Conservation (phyloP, 805 yeast species). For the Barnettozyma pratensis region DNA sequence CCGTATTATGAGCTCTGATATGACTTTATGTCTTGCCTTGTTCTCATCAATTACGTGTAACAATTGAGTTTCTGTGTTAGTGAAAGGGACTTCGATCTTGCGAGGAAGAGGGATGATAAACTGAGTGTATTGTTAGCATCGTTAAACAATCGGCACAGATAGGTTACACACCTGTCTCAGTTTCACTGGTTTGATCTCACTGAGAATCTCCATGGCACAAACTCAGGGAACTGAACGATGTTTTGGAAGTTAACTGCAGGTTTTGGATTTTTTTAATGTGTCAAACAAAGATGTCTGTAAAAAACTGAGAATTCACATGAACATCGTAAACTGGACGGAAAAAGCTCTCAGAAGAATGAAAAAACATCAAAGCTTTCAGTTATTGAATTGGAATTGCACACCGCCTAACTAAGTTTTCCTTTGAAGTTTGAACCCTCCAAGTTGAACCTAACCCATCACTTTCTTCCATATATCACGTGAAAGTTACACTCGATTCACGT, state of each 20-base stretch:
- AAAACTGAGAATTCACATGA: too few relatives aligned
- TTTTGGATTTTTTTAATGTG: too few relatives aligned
- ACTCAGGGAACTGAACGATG: too few relatives aligned
- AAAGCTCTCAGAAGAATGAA: neutral
- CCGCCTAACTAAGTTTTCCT: too few relatives aligned
- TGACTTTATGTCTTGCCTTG: neutral
- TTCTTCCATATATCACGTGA: neutral
- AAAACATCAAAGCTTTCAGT: too few relatives aligned
- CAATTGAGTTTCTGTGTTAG: neutral
- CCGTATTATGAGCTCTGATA: neutral
- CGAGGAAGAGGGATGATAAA: neutral
- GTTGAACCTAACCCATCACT: too few relatives aligned
- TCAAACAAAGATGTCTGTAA: too few relatives aligned
- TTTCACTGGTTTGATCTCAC: neutral
- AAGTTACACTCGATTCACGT: neutral
- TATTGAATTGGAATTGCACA: too few relatives aligned
- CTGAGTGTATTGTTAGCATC: neutral
- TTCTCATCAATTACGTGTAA: constrained; percentile 5
- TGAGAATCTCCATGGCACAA: constrained; percentile 1
- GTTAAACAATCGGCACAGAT: too few relatives aligned
- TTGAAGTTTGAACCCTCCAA: too few relatives aligned
- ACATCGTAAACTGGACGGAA: neutral
- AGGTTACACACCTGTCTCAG: constrained; percentile 1
- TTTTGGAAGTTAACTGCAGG: too few relatives aligned
- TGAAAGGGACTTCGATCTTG: neutral